Evolutionary conservation across 352 stramenopile genomes (phyloP), one percentile per base, ranked within the genome.

Genomic region (Discostella stelligera): DNA sequence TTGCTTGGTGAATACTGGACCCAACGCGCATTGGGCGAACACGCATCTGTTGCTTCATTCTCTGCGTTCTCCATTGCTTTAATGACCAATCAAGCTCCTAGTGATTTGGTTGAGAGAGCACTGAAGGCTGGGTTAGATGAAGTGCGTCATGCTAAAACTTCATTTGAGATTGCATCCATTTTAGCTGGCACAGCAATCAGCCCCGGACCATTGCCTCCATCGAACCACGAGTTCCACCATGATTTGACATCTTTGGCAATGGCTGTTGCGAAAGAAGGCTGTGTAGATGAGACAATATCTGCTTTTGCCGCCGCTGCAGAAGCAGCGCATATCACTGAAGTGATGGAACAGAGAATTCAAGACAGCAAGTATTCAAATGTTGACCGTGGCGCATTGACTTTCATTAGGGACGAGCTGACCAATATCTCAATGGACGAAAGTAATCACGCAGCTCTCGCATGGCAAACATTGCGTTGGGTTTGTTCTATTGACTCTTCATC

Each of bases 381-480:
- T 14, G 74, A 77, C 23, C 30, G 3, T 30, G 48, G 55, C 30
- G 53, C 48, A n/a, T 25, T 74, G 32, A 13, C 7, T 20, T 73
- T 59, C 52, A 82, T 82, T 11, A 68, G 68, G 48, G 46, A 63
- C 18, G 71, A 81, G 50, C 62, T 88, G 14, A 61, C 54, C 18
- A 83, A 61, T n/a, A 88, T 88, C 64, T 68, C 77, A n/a, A 66
- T 82, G 46, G 81, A 88, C 39, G 81, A 88, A 39, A 71, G 72
- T 14, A 63, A 65, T 62, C 81, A 88, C 53, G 71, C 81, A 3
- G 81, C 72, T 60, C 53, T 88, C 18, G 81, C 81, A 27, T 88
- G 81, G 81, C 62, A 77, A 18, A 88, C 81, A 20, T 66, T 88
- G 27, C 53, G 49, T 20, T 88, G 81, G 81, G 73, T 81, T 9